Base-by-base conservation (phyloP, 1,284 basidiomycete genomes). In the Leccinum pachyderme region DNA sequence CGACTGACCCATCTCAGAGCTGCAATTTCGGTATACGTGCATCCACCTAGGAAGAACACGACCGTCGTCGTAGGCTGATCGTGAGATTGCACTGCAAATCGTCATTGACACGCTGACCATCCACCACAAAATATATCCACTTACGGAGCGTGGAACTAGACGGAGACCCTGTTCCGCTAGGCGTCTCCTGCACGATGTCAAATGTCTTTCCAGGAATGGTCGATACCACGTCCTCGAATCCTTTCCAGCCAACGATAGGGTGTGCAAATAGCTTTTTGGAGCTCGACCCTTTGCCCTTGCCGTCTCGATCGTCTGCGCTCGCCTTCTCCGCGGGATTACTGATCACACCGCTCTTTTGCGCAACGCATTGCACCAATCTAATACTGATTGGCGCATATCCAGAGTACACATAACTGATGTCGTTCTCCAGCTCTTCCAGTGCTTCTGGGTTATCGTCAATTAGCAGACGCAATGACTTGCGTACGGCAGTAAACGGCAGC, bases 31-130 rank as follows among this genome's bases (percentile, higher is more conserved):
- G 96, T 95, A 66, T 92, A 97, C 6, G 97, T 99, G 70, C 95
- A 95, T 3, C 97, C 97, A 33, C 97, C 97, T n/a, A 99, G 75
- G 82, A 98, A 98, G 75, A 98, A 98, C 9, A 99, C 91, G 24
- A 97, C 83, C 2, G 94, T 98, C 3, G 90, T 97, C 3, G 58
- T 67, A 5, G 81, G 73, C 59, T 77, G 78, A 60, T 82, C 82
- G 55, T 71, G 73, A 22, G 77, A 68, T 55, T 75, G 74, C 57
- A 78, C 83, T 84, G 51, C 12, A 55, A 35, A 50, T 27, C 27
- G 53, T 39, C 51, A 46, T 45, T 53, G 28, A 47, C 48, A 22
- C n/a, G 8, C 24, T 47, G n/a, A 48, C 27, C 44, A 33, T 22
- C 4, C 11, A 18, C 18, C 18, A 18, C n/a, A 43, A 31, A 32